Conservation (phyloP, 208 protist genomes). For the Tritrichomonas musculus region DNA sequence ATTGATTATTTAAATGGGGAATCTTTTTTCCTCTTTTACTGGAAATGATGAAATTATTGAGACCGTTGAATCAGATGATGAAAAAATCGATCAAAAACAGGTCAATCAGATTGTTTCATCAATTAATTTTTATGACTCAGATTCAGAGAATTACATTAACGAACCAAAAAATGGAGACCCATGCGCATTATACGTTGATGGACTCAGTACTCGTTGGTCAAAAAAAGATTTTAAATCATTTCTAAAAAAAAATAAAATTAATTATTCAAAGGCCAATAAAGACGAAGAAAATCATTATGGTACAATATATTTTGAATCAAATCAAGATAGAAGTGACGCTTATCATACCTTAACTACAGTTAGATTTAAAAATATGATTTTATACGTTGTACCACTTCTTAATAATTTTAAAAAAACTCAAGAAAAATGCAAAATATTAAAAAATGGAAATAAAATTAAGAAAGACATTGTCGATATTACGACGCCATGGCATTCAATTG, state of each 20-base stretch:
- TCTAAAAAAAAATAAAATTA: not conserved
- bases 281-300: not conserved
- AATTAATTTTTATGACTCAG: not conserved
- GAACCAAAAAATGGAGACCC: not conserved
- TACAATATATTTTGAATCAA: not conserved
- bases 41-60: too few species aligned
- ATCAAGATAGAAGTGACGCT: not conserved
- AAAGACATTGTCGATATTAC: not conserved
- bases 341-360: not conserved
- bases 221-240: not conserved
- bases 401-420: not conserved
- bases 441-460: not conserved
- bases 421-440: not conserved
- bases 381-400: not conserved
- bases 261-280: not conserved
- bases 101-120: too few species aligned
- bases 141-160: not conserved
- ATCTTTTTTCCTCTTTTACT: too few species aligned
- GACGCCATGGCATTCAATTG: not conserved
- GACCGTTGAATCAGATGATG: too few species aligned
- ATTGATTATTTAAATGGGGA: too few species aligned
- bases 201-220: not conserved
- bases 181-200: not conserved
- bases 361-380: not conserved
- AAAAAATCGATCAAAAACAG: too few species aligned